Evolutionary conservation across 129 eudicot species (phyloP), one percentile per base, ranked within the genome.

Genomic region (Tagetes erecta): DNA sequence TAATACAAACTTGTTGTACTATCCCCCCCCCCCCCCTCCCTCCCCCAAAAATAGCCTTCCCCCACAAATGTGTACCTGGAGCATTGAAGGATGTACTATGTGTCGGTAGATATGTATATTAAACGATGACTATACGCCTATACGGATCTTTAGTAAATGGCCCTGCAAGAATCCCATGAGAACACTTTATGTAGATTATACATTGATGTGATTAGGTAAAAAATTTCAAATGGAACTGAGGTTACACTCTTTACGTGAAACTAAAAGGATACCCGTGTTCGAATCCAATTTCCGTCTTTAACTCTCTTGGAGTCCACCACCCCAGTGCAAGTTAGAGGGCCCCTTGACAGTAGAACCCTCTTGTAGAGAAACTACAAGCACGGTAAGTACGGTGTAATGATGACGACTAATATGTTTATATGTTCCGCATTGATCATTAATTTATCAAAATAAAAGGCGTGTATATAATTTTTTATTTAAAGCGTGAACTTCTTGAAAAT

Each of bases 31-130:
- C 6, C 47, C 64, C n/a, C n/a, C n/a, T n/a, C n/a, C n/a, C 27
- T 20, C 27, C 27, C 27, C 27, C 27, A 20, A 20, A 20, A 20
- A 20, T 20, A 20, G 27, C 27, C 0, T 8, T 63, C 42, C 52
- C 56, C 39, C 56, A 63, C 53, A 39, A 47, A 14, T 71, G 69
- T 71, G 73, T 79, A 79, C 81, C 70, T 49, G 9, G 45, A 46
- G 50, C 70, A 63, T 37, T 77, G 35, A 59, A 58, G 70, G n/a
- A 10, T 47, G 78, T 79, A 72, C 68, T n/a, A 53, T 46, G 37
- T 72, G 74, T 65, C 40, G 68, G 73, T 79, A 65, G 63, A 73
- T 41, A 11, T 46, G 81, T 68, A 68, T 36, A 64, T 37, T 10
- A 52, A 36, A 12, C 2, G 30, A 44, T 78, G 68, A 52, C 73